Conservation (phyloP, 306 rosid species). For the Ochetophila trinervis region DNA sequence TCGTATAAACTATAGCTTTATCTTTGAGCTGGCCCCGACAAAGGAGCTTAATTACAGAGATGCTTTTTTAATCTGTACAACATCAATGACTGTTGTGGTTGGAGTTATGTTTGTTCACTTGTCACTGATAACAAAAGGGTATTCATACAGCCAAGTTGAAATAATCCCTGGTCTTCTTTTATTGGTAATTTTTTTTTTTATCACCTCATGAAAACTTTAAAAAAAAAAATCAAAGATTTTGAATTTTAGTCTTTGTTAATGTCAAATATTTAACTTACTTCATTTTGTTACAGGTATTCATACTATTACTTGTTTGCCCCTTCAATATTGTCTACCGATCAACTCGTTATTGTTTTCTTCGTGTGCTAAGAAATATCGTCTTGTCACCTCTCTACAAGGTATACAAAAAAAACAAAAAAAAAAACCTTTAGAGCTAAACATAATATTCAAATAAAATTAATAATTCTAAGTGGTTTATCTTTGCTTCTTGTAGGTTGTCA, state of each 20-base stretch:
- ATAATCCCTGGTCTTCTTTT: slow-evolving; percentile 78
- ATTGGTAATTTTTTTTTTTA: slow-evolving; percentile 48
- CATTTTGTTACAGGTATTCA: slow-evolving; percentile 50
- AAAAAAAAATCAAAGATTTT: not conserved
- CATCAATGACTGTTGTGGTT: slow-evolving; percentile 68
- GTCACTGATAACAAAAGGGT: slow-evolving; percentile 68
- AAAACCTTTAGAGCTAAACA: not conserved
- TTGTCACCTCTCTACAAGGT: slow-evolving; percentile 96
- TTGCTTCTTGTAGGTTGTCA: slow-evolving; percentile 65
- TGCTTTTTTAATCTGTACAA: slow-evolving; percentile 73
- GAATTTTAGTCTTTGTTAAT: not conserved
- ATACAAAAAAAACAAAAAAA: not conserved
- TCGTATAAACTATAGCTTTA: slow-evolving; percentile 86
- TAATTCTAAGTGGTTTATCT: slow-evolving; percentile 14
- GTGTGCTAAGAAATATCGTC: slow-evolving; percentile 80
- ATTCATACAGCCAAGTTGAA: slow-evolving; percentile 69
- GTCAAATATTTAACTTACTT: slow-evolving; percentile 18
- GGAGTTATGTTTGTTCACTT: slow-evolving; percentile 85
- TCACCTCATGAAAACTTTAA: not conserved
- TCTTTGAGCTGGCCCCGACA: slow-evolving; percentile 68
- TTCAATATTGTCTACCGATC: slow-evolving; percentile 73
- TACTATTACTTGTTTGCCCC: slow-evolving; percentile 69
- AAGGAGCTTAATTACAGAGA: slow-evolving; percentile 88
- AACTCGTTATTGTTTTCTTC: slow-evolving; percentile 70
- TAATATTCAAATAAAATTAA: not conserved